A percentile compares a stretch with the other conserved stretches of the same genome.
phyloP scores from a whole-genome alignment of 345 rosid species.

The Corchorus capsularis region DNA sequence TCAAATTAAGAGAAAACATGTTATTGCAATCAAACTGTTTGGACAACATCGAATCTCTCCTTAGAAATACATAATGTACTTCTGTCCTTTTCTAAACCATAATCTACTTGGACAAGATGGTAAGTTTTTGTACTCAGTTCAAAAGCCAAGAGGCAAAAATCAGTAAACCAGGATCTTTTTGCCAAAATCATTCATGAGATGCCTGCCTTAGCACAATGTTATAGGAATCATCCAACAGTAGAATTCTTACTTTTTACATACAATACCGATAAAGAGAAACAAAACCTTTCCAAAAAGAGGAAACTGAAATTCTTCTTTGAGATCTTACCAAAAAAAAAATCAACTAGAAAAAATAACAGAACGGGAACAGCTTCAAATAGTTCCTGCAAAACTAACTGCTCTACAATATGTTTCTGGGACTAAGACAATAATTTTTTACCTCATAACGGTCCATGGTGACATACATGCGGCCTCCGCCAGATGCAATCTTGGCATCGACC shows the following conservation, averaged over 20 bases:
- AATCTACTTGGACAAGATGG: background rate
- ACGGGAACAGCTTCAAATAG: background rate
- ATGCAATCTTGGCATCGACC: constrained; percentile 85
- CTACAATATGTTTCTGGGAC: background rate
- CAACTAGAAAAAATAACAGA: background rate
- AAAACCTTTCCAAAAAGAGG: background rate
- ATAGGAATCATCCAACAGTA: background rate
- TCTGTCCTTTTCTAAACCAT: background rate
- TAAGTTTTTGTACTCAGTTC: background rate
- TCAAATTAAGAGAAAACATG: background rate
- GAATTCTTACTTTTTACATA: background rate
- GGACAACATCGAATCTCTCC: background rate
- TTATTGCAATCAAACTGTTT: background rate
- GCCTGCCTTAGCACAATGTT: background rate
- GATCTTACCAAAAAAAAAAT: background rate
- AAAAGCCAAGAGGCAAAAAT: background rate
- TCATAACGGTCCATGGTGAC: constrained; percentile 98
- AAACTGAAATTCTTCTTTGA: background rate
- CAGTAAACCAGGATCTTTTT: background rate
- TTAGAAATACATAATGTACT: background rate
- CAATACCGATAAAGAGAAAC: background rate
- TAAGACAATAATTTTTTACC: constrained; percentile 38
- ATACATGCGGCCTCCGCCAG: constrained; percentile 99
- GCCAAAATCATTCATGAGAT: background rate
- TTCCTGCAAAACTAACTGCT: background rate